Conservation (phyloP, 495 filamentous ascomycete species). For the Hypoxylon crocopeplum region DNA sequence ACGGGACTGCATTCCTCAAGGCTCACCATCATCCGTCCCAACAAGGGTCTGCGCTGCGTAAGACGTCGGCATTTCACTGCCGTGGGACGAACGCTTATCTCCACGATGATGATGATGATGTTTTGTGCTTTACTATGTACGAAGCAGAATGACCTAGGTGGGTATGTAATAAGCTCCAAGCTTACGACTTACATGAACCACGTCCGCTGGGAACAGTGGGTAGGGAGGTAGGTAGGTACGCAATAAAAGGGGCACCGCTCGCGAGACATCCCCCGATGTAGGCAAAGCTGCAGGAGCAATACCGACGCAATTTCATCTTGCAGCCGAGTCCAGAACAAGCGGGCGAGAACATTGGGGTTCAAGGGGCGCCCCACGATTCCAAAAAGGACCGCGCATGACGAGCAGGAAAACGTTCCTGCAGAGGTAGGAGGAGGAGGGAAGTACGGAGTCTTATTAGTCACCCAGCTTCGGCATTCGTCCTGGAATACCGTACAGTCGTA, state of each 20-base stretch:
- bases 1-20: not conserved
- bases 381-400: conserved; percentile 33
- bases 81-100: not conserved
- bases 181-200: no score
- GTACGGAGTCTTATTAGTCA: conserved; percentile 10
- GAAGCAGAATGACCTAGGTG: no score
- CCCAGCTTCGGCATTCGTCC: conserved; percentile 23
- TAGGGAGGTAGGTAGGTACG: no score
- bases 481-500: conserved; percentile 3
- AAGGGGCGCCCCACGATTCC: conserved; percentile 37
- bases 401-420: conserved; percentile 17
- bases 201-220: not conserved
- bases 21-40: not conserved
- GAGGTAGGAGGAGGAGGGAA: not conserved
- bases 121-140: no score
- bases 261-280: conserved; percentile 26
- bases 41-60: conserved; percentile 6
- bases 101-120: no score
- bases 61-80: conserved; percentile 24
- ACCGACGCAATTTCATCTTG: conserved; percentile 42
- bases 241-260: conserved; percentile 2
- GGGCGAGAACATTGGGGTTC: conserved; percentile 30
- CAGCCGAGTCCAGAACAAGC: conserved; percentile 34
- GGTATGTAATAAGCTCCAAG: no score
- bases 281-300: conserved; percentile 37